These are phyloP conservation scores for Brassica nigra DNA, from an alignment of 345 rosid species.

Conservation along the genomic window DNA sequence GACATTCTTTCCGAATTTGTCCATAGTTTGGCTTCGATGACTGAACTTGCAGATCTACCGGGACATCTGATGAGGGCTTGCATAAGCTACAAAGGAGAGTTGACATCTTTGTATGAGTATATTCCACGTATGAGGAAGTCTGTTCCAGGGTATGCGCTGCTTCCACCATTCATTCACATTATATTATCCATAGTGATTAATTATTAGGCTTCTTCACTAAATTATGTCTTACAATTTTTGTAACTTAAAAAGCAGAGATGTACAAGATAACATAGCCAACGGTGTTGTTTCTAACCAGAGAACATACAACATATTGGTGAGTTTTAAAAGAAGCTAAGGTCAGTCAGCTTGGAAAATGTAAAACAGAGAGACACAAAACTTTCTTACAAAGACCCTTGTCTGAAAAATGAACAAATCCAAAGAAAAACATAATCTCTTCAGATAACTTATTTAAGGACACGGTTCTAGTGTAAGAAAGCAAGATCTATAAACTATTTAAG, in stretches of 20 bases:
- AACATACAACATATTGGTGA: conserved; percentile 68
- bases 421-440: no score
- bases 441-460: no score
- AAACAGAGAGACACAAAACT: no score
- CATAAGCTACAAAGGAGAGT: conserved; percentile 70
- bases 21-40: conserved; percentile 68
- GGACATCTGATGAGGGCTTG: conserved; percentile 81
- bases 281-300: conserved; percentile 46
- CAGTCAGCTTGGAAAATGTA: conserved; percentile 14
- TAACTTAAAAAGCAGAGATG: conserved; percentile 52
- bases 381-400: no score
- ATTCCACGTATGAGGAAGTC: conserved; percentile 85
- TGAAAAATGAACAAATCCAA: no score
- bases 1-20: conserved; percentile 73
- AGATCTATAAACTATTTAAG: no score
- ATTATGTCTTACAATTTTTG: neutral
- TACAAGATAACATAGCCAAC: conserved; percentile 37
- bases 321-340: conserved; percentile 33
- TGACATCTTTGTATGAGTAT: conserved; percentile 73
- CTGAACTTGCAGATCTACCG: conserved; percentile 60
- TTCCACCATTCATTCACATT: neutral
- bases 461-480: no score
- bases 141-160: conserved; percentile 62
- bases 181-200: neutral
- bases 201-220: conserved; percentile 4